Conservation (phyloP, 768 basidiomycete species). For the Pleurotus citrinopileatus region DNA sequence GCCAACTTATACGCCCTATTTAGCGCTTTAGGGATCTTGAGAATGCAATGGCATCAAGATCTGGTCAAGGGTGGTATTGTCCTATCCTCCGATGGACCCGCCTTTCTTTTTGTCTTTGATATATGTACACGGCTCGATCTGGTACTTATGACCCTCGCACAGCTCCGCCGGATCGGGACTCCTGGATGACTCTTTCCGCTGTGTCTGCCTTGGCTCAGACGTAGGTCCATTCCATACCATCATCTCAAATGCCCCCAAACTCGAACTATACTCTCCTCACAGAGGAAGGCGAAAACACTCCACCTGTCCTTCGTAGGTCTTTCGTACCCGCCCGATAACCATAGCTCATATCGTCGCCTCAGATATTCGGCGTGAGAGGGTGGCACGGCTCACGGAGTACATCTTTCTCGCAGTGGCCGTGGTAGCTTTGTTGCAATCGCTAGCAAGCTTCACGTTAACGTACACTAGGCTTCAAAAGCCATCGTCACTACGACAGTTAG, state of each 20-base stretch:
- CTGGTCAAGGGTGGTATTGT: conserved; percentile 4
- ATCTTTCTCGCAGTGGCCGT: neutral
- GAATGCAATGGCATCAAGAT: conserved; percentile 6
- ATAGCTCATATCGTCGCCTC: too few relatives aligned
- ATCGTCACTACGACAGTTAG: neutral
- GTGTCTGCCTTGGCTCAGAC: neutral
- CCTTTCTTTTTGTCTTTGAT: neutral
- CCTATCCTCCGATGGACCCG: neutral
- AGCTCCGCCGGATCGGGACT: neutral
- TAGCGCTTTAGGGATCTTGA: neutral
- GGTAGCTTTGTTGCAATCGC: neutral
- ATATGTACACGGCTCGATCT: neutral
- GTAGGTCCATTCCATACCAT: neutral
- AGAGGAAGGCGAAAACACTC: neutral
- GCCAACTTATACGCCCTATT: neutral
- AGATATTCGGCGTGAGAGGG: too few relatives aligned
- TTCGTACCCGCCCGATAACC: neutral
- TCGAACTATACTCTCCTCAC: neutral
- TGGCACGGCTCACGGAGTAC: neutral
- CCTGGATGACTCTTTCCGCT: neutral
- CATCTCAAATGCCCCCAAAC: neutral
- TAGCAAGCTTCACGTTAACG: neutral
- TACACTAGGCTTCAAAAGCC: neutral
- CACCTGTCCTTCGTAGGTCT: neutral
- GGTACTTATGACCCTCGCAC: neutral